Conservation (phyloP, 306 rosid species). For the Vigna radiata region DNA sequence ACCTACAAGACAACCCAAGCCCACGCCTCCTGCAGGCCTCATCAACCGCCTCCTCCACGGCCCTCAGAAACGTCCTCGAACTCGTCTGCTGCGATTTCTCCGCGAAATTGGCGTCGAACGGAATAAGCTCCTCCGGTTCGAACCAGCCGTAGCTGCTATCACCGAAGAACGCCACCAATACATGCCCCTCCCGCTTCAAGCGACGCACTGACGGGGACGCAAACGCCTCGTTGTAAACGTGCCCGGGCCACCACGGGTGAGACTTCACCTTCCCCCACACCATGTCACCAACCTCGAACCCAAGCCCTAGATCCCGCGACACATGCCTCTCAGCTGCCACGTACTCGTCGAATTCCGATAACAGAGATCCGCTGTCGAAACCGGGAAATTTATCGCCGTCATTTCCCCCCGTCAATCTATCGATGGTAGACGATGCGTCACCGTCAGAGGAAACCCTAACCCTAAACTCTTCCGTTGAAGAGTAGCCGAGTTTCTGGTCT, state of each 20-base stretch:
- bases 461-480: slow-evolving; percentile 42
- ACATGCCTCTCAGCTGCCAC: slow-evolving; percentile 74
- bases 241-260: slow-evolving; percentile 99
- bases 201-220: slow-evolving; percentile 82
- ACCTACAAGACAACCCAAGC: slow-evolving; percentile 74
- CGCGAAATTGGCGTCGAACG: slow-evolving; percentile 68
- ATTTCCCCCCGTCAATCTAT: not conserved
- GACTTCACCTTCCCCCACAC: slow-evolving; percentile 99
- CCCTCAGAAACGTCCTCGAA: slow-evolving; percentile 72
- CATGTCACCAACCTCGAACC: slow-evolving; percentile 87
- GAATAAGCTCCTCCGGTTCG: slow-evolving; percentile 84
- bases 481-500: not conserved
- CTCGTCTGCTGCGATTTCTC: slow-evolving; percentile 80
- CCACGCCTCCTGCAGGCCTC: slow-evolving; percentile 80
- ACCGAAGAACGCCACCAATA: slow-evolving; percentile 94
- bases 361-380: slow-evolving; percentile 58
- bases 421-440: slow-evolving; percentile 37
- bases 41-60: slow-evolving; percentile 95
- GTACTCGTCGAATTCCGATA: slow-evolving; percentile 79
- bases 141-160: slow-evolving; percentile 99
- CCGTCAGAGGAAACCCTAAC: slow-evolving; percentile 55
- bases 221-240: slow-evolving; percentile 75
- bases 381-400: not conserved
- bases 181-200: slow-evolving; percentile 73
- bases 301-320: slow-evolving; percentile 49